Evolutionary conservation across 2,329 filamentous ascomycete species (phyloP).

Genomic region (Aspergillus unguis): DNA sequence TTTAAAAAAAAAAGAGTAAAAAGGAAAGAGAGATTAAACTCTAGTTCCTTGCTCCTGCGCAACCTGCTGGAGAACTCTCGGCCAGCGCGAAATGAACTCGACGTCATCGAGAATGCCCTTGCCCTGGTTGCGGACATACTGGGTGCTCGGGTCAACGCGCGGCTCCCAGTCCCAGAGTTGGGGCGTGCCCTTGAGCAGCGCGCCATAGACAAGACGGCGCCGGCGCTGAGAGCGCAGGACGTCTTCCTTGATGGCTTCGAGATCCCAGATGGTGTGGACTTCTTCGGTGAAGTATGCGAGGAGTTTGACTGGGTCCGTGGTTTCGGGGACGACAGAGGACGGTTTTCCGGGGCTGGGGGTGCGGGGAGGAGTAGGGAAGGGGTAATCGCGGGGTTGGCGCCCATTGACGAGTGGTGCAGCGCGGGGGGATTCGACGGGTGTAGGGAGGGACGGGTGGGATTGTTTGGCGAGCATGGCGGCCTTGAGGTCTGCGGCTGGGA

Average conservation of each 20-base stretch:
- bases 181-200: slow-evolving; percentile 71
- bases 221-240: slow-evolving; percentile 76
- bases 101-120: slow-evolving; percentile 42
- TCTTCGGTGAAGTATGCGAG: slow-evolving; percentile 70
- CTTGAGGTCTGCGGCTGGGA: slow-evolving; percentile 13
- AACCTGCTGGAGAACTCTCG: slow-evolving; percentile 35
- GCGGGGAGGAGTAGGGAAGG: slow-evolving; percentile 37
- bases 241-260: slow-evolving; percentile 69
- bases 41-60: slow-evolving; percentile 23
- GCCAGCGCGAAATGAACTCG: slow-evolving; percentile 42
- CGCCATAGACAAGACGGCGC: slow-evolving; percentile 73
- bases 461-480: slow-evolving; percentile 34
- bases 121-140: slow-evolving; percentile 68
- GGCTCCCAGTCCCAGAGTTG: slow-evolving; percentile 86
- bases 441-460: slow-evolving; percentile 26
- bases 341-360: slow-evolving; percentile 39
- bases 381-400: slow-evolving; percentile 24
- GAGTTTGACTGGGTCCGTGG: slow-evolving; percentile 39
- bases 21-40: slow-evolving; percentile 11
- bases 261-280: slow-evolving; percentile 73
- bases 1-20: slow-evolving; percentile 1
- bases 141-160: slow-evolving; percentile 45
- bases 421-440: slow-evolving; percentile 31
- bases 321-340: slow-evolving; percentile 29
- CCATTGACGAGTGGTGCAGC: slow-evolving; percentile 27